Evolutionary conservation across 768 basidiomycete genomes (phyloP).

Genomic region (Psilocybe cubensis): DNA sequence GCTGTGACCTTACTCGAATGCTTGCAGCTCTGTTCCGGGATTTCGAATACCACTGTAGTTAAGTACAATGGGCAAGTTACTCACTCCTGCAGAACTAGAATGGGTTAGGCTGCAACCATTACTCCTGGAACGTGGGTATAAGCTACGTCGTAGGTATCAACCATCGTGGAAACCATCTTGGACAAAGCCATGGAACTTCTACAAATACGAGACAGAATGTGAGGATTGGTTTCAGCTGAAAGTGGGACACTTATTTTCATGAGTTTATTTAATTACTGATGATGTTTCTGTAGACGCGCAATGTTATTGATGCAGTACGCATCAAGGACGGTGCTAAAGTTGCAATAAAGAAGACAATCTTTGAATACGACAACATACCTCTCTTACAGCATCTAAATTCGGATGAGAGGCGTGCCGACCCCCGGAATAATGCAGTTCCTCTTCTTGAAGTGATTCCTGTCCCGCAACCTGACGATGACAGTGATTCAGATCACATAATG

Average conservation of each 20-base stretch:
- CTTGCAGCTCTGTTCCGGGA: too few relatives aligned
- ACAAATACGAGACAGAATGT: neutral
- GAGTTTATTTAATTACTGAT: too few relatives aligned
- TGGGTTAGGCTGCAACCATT: slow-evolving; percentile 10
- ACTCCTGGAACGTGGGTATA: slow-evolving; percentile 7
- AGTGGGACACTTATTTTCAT: too few relatives aligned
- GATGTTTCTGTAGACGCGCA: too few relatives aligned
- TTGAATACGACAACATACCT: neutral
- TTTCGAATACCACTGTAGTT: too few relatives aligned
- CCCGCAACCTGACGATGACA: slow-evolving; percentile 12
- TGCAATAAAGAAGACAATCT: neutral
- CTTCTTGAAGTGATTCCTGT: slow-evolving; percentile 25
- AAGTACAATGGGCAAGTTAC: too few relatives aligned
- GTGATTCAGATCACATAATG: neutral
- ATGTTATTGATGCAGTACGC: slow-evolving; percentile 2
- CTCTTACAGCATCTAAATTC: slow-evolving; percentile 17
- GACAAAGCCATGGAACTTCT: neutral
- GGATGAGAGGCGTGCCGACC: slow-evolving; percentile 8
- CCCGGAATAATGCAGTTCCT: slow-evolving; percentile 25
- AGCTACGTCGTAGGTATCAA: slow-evolving; percentile 6
- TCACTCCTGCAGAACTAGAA: neutral
- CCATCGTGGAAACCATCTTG: slow-evolving; percentile 13
- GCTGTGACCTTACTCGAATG: too few relatives aligned
- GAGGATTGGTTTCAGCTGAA: neutral
- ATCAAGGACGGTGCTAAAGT: slow-evolving; percentile 4